Evolutionary conservation across 352 stramenopile species (phyloP), one percentile per base, ranked within the genome.

Genomic region (Aphanomyces astaci): DNA sequence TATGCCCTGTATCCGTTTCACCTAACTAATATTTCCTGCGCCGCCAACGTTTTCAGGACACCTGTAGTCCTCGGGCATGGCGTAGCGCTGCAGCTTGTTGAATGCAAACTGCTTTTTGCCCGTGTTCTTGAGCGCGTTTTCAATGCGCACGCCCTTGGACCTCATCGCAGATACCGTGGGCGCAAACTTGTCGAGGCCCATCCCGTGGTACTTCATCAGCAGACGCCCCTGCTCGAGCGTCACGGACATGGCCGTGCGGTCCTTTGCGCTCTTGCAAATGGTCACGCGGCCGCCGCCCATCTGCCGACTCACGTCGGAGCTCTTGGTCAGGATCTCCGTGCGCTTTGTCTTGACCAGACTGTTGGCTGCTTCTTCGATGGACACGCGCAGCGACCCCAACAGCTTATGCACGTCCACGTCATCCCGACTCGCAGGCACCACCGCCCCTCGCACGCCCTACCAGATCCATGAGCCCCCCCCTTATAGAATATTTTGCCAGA

Each of bases 181-280:
- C 17, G 82, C 80, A 5, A 94, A 84, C 32, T 84, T 82, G 68
- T 93, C 81, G 27, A 64, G 63, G 1, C 84, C 86, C 51, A 95
- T 64, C 54, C 92, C 86, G 67, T 95, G 87, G 71, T 94, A 86
- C 30, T 81, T 82, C 54, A 89, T 81, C 75, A 95, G 60, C 32
- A 95, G 92, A 30, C 86, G 85, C 31, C 92, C 90, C 70, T 98
- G 89, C 73, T 98, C 97, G 31, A 98, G 87, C 28, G 95, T 98
- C 28, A 98, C 89, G 22, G 96, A 96, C 96, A 99, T 99, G 52
- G 92, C 95, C 39, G 96, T 99, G 46, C 96, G 87, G 78, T 99
- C 96, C 75, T 99, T 99, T 17, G 95, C 96, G 75, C 85, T 97
- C 71, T 99, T 98, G 72, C 96, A 99, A 53, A 98, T 97, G 0